Percentiles rank a stretch among this genome's conserved stretches.
These are phyloP conservation scores for Umbilicaria muhlenbergii DNA, from an alignment of 495 filamentous ascomycete genomes.

Conservation along the genomic window DNA sequence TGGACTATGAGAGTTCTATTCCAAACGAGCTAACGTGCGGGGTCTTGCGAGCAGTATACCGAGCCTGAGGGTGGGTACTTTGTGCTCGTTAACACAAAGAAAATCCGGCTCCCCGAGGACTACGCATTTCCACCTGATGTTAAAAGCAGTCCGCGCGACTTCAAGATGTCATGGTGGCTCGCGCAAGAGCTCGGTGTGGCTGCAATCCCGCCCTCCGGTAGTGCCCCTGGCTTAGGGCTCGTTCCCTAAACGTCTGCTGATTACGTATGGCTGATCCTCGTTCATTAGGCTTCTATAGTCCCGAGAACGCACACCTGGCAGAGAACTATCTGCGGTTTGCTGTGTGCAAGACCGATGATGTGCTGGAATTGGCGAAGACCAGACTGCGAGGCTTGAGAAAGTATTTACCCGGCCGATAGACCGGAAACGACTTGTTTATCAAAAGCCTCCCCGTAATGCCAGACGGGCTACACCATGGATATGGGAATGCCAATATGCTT, in stretches of 20 bases:
- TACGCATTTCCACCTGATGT: not conserved
- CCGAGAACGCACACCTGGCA: not conserved
- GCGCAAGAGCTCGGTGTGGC: slow-evolving; percentile 3
- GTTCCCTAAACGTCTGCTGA: too few relatives aligned
- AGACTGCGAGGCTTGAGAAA: too few relatives aligned
- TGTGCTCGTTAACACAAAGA: slow-evolving; percentile 1
- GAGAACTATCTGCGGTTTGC: slow-evolving; percentile 4
- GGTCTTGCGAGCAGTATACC: slow-evolving; percentile 1
- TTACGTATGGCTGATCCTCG: too few relatives aligned
- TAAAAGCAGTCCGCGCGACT: not conserved
- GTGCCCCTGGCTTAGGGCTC: too few relatives aligned
- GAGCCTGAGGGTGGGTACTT: slow-evolving; percentile 4
- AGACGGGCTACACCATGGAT: too few relatives aligned
- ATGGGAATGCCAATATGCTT: too few relatives aligned
- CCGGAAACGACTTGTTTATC: too few relatives aligned
- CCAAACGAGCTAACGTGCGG: not conserved
- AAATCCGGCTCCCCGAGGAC: not conserved
- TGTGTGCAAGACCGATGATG: slow-evolving; percentile 5
- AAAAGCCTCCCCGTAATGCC: too few relatives aligned
- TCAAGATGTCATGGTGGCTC: slow-evolving; percentile 5
- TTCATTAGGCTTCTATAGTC: not conserved
- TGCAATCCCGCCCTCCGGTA: not conserved
- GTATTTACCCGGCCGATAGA: too few relatives aligned
- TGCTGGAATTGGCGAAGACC: not conserved
- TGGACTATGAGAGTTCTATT: not conserved